phyloP scores from a whole-genome alignment of 768 basidiomycete genomes.

The Rhizopogon vinicolor region DNA sequence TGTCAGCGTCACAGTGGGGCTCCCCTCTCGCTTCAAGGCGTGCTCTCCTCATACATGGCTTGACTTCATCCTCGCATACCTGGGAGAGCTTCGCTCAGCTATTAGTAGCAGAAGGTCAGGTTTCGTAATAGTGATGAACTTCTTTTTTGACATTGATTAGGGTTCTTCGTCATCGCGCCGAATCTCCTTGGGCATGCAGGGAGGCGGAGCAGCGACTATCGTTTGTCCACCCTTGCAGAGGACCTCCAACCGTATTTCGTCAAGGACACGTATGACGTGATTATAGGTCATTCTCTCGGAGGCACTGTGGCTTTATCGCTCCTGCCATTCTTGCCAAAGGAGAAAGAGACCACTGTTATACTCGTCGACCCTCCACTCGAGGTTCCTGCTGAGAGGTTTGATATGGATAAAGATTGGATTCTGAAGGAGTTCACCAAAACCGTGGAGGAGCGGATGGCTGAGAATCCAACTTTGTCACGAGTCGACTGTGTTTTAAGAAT shows the following conservation, averaged over 20 bases:
- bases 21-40: conserved; percentile 16
- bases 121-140: not conserved
- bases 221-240: not conserved
- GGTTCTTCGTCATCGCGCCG: conserved; percentile 3
- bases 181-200: conserved; percentile 1
- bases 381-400: not conserved
- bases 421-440: not conserved
- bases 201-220: not conserved
- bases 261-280: not conserved
- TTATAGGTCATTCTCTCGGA: conserved; percentile 9
- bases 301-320: conserved; percentile 1
- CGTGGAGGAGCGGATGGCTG: not conserved
- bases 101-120: conserved; percentile 12
- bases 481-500: not conserved
- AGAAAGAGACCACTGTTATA: not conserved
- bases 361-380: conserved; percentile 5
- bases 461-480: conserved; percentile 1
- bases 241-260: not conserved
- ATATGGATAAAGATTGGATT: not conserved
- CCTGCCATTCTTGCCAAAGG: not conserved
- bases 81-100: conserved; percentile 16
- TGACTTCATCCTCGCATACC: conserved; percentile 14
- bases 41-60: conserved; percentile 22
- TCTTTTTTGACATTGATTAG: not conserved
- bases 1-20: conserved; percentile 19